Evolutionary conservation across 805 yeast genomes (phyloP).

Genomic region (Candida khao-thaluensis): DNA sequence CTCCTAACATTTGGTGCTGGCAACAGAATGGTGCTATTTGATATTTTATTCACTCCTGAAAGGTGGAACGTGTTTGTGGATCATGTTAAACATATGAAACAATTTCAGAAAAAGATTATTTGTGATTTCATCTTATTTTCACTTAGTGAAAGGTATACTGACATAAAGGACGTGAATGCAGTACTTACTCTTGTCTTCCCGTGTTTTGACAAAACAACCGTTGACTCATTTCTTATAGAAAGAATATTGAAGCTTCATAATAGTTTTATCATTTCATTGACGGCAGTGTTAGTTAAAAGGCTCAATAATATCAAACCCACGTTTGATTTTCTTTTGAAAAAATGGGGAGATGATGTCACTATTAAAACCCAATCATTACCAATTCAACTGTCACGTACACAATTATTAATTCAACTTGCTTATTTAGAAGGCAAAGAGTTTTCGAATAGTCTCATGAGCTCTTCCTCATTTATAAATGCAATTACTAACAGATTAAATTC

Average conservation of each 20-base stretch:
- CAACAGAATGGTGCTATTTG: slow-evolving; percentile 19
- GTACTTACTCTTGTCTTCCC: background rate
- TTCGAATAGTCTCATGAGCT: slow-evolving; percentile 31
- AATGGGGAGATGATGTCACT: slow-evolving; percentile 27
- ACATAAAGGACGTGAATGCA: background rate
- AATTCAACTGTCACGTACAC: slow-evolving; percentile 50
- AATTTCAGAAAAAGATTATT: slow-evolving; percentile 25
- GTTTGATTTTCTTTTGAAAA: slow-evolving; percentile 4
- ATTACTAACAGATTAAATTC: slow-evolving; percentile 58
- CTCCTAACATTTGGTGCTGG: slow-evolving; percentile 21
- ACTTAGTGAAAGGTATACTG: slow-evolving; percentile 10
- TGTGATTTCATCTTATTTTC: slow-evolving; percentile 18
- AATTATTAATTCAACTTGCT: slow-evolving; percentile 41
- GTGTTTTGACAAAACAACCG: slow-evolving; percentile 15
- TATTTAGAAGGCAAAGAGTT: slow-evolving; percentile 13
- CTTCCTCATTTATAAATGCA: slow-evolving; percentile 43
- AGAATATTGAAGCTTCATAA: slow-evolving; percentile 17
- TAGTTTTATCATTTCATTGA: background rate
- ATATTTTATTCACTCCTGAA: slow-evolving; percentile 20
- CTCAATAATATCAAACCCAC: slow-evolving; percentile 1
- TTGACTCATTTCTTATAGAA: slow-evolving; percentile 24
- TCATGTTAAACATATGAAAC: slow-evolving; percentile 21
- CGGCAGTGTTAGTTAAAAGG: slow-evolving; percentile 16
- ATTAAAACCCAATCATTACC: slow-evolving; percentile 41
- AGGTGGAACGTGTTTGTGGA: slow-evolving; percentile 20